These are phyloP conservation scores for Blastobotrys ciferrii DNA, from an alignment of 1,139 yeast species.

Conservation along the genomic window DNA sequence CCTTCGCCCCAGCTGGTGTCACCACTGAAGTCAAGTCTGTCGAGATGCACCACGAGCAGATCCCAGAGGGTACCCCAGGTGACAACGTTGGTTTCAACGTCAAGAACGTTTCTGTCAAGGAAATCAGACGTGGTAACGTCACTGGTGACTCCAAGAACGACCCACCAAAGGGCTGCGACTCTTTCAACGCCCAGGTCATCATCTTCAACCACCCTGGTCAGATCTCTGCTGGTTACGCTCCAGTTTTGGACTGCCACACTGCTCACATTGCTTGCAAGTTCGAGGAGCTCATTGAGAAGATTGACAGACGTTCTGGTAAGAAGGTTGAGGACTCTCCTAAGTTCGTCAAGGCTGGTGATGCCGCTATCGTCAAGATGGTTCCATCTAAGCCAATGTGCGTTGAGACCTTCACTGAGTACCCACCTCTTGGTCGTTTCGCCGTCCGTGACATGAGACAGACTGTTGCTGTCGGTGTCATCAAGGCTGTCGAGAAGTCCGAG, in stretches of 20 bases:
- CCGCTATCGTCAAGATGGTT: conserved; percentile 86
- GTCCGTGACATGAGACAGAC: conserved; percentile 99
- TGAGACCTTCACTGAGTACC: conserved; percentile 95
- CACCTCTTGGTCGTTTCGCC: conserved; percentile 99
- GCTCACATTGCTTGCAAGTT: conserved; percentile 94
- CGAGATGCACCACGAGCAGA: conserved; percentile 92
- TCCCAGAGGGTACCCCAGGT: conserved; percentile 85
- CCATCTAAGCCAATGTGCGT: conserved; percentile 98
- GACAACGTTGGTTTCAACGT: conserved; percentile 95
- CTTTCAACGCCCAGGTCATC: conserved; percentile 87
- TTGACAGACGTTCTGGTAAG: conserved; percentile 95
- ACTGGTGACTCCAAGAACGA: conserved; percentile 95
- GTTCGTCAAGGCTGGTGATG: conserved; percentile 90
- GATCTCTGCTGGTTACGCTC: conserved; percentile 90
- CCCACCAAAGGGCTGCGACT: conserved; percentile 80
- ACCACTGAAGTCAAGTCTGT: conserved; percentile 93
- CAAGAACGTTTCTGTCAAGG: conserved; percentile 92
- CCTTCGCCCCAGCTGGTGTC: conserved; percentile 90
- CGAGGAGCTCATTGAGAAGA: conserved; percentile 80
- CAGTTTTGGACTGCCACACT: conserved; percentile 93
- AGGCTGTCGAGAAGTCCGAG: conserved; percentile 94
- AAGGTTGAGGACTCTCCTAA: conserved; percentile 77
- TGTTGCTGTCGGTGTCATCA: conserved; percentile 99
- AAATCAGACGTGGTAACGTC: conserved; percentile 93
- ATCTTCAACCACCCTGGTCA: conserved; percentile 94